phyloP scores from a whole-genome alignment of 2,329 filamentous ascomycete genomes.

The Rosellinia necatrix region DNA sequence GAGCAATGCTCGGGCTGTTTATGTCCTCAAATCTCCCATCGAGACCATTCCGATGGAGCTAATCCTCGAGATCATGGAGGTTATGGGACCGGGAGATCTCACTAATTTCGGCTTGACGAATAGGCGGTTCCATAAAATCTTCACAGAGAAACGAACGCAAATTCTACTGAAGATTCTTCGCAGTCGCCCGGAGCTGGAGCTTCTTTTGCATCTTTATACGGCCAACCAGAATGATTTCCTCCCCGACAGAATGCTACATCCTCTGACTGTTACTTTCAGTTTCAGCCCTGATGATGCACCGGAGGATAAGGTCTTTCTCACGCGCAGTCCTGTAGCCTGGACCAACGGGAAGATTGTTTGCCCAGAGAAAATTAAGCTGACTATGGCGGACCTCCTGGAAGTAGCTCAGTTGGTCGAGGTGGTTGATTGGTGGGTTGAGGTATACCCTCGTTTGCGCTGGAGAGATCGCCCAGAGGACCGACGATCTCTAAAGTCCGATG shows the following conservation, averaged over 20 bases:
- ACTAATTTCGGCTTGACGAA: constrained; percentile 46
- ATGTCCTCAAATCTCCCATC: constrained; percentile 4
- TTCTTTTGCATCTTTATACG: constrained; percentile 53
- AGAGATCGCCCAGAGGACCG: constrained; percentile 51
- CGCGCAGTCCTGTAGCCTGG: constrained; percentile 27
- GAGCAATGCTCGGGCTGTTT: constrained; percentile 9
- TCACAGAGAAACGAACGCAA: constrained; percentile 45
- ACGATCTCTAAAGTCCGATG: constrained; percentile 48
- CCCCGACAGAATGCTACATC: constrained; percentile 33
- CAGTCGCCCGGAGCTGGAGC: constrained; percentile 49
- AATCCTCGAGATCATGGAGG: constrained; percentile 52
- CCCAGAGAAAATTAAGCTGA: constrained; percentile 33
- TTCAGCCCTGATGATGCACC: constrained; percentile 16
- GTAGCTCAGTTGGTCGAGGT: constrained; percentile 41
- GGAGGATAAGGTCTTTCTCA: constrained; percentile 26
- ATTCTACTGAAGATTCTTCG: constrained; percentile 51
- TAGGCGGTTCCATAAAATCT: constrained; percentile 47
- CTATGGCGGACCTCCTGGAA: constrained; percentile 33
- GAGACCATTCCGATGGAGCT: constrained; percentile 50
- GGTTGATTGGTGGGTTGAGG: constrained; percentile 47
- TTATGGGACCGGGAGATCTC: constrained; percentile 49
- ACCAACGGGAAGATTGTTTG: constrained; percentile 30
- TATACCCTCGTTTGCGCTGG: constrained; percentile 50
- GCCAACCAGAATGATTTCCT: constrained; percentile 42
- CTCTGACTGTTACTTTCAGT: constrained; percentile 34